phyloP scores from a whole-genome alignment of 1,139 yeast genomes.

The Lizanozyma gosingica region DNA sequence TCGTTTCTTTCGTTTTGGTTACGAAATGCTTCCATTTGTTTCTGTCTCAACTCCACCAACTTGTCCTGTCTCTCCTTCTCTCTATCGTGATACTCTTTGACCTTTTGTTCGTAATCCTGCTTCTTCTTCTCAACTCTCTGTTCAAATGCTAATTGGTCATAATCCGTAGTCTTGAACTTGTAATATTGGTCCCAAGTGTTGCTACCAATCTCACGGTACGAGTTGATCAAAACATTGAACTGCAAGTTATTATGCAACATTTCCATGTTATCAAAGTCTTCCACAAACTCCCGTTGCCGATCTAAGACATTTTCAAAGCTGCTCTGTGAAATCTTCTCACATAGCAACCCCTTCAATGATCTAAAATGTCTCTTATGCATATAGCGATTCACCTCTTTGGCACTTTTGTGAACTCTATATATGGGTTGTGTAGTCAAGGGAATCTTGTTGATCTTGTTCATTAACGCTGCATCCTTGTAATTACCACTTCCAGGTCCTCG shows the following conservation, averaged over 20 bases:
- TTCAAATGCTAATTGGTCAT: conserved; percentile 25
- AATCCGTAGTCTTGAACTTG: conserved; percentile 30
- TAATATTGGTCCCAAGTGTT: conserved; percentile 35
- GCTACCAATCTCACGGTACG: conserved; percentile 31
- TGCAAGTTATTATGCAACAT: conserved; percentile 37
- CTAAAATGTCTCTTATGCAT: conserved; percentile 6
- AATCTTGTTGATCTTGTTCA: conserved; percentile 30
- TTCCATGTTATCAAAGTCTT: conserved; percentile 33
- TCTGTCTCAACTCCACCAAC: conserved; percentile 4
- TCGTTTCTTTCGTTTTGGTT: background rate
- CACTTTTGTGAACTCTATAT: conserved; percentile 8
- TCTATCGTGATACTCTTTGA: conserved; percentile 5
- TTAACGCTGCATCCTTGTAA: conserved; percentile 37
- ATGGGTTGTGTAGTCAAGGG: conserved; percentile 12
- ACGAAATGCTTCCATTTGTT: background rate
- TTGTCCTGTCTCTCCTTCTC: conserved; percentile 8
- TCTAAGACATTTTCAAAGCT: conserved; percentile 23
- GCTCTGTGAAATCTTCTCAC: conserved; percentile 24
- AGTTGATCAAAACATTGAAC: conserved; percentile 31
- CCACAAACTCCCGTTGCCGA: conserved; percentile 23
- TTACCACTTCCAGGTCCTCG: conserved; percentile 43
- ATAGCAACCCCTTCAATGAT: conserved; percentile 31
- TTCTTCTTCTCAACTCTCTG: conserved; percentile 10
- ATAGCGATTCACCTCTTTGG: conserved; percentile 14
- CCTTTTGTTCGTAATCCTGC: conserved; percentile 7